These are phyloP conservation scores for Saccharata proteae DNA, from an alignment of 2,329 filamentous ascomycete species.

Conservation along the genomic window DNA sequence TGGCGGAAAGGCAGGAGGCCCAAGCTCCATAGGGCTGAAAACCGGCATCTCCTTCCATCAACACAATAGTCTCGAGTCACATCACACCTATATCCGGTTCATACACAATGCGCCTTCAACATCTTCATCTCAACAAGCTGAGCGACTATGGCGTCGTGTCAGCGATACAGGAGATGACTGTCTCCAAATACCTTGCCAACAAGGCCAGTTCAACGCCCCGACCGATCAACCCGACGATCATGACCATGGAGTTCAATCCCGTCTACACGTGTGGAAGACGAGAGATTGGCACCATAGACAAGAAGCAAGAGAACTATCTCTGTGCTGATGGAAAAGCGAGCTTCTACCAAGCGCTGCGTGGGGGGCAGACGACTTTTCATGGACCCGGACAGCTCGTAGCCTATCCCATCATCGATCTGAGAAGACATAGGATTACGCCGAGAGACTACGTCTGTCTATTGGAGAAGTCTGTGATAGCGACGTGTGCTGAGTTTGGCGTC, in stretches of 20 bases:
- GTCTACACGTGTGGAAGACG: conserved; percentile 87
- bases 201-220: conserved; percentile 2
- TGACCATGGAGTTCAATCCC: conserved; percentile 72
- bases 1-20: too few relatives aligned
- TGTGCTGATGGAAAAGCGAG: conserved; percentile 37
- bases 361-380: conserved; percentile 89
- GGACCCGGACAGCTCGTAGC: conserved; percentile 84
- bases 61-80: too few relatives aligned
- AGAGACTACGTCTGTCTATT: conserved; percentile 67
- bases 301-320: conserved; percentile 31
- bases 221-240: conserved; percentile 46
- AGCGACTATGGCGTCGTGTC: conserved; percentile 4
- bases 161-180: conserved; percentile 5
- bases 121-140: conserved; percentile 5
- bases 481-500: conserved; percentile 50
- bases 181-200: conserved; percentile 5
- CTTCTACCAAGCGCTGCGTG: conserved; percentile 63
- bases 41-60: too few relatives aligned
- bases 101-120: conserved; percentile 4
- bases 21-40: too few relatives aligned
- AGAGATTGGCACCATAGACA: conserved; percentile 44
- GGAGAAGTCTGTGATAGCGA: conserved; percentile 61
- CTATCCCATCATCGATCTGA: conserved; percentile 84
- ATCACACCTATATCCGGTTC: too few relatives aligned
- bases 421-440: conserved; percentile 54